phyloP scores from a whole-genome alignment of 805 yeast species.

The Saccharomycopsis javanensis region DNA sequence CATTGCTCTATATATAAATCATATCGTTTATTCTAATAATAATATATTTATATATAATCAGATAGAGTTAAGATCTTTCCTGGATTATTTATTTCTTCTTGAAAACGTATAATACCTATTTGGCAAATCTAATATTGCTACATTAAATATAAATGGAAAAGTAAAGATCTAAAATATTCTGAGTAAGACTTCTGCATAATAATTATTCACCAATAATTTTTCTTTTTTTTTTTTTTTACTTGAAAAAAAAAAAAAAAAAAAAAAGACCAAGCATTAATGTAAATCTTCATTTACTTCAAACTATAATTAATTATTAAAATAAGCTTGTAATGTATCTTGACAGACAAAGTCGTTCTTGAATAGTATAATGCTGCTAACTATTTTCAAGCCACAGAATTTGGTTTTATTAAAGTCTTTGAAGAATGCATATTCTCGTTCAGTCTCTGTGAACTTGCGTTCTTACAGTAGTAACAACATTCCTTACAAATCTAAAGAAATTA shows the following conservation, averaged over 20 bases:
- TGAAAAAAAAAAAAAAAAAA: too few relatives aligned
- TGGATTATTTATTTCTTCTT: too few relatives aligned
- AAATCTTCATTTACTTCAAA: neutral
- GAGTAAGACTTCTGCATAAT: neutral
- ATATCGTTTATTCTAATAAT: neutral
- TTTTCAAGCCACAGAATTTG: neutral
- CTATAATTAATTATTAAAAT: neutral
- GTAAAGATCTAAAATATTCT: neutral
- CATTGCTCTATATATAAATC: neutral
- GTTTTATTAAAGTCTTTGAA: neutral
- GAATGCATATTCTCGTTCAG: neutral
- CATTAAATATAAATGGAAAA: too few relatives aligned
- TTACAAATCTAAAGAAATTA: neutral
- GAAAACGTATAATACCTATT: too few relatives aligned
- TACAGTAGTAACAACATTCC: neutral
- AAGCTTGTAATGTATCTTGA: neutral
- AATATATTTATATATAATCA: too few relatives aligned
- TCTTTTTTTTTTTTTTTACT: too few relatives aligned
- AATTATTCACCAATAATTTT: neutral
- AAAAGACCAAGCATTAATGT: too few relatives aligned
- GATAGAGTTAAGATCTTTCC: too few relatives aligned
- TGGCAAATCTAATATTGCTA: too few relatives aligned
- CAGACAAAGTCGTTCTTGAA: neutral
- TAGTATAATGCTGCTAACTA: neutral
- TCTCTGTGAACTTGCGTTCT: neutral